These are phyloP conservation scores for Emergomyces orientalis DNA, from an alignment of 2,329 filamentous ascomycete genomes.

Conservation along the genomic window DNA sequence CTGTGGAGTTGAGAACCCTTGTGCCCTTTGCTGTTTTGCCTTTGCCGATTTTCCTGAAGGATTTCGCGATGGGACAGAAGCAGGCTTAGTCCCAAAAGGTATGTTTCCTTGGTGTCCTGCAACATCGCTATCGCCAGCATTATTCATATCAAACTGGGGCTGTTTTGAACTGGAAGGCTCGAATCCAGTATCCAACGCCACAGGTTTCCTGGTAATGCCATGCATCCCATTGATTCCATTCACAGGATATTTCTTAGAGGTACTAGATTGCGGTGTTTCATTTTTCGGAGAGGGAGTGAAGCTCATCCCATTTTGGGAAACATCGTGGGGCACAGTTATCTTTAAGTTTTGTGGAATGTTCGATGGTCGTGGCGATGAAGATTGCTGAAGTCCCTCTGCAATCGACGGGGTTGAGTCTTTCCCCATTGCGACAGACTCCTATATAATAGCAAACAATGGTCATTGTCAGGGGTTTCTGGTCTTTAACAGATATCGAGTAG, in stretches of 20 bases:
- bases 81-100: constrained; percentile 13
- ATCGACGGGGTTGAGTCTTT: background rate
- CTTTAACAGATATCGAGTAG: background rate
- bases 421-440: background rate
- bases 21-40: constrained; percentile 21
- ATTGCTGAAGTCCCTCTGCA: background rate
- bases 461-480: background rate
- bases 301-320: background rate
- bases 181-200: background rate
- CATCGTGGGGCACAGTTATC: background rate
- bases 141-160: background rate
- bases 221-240: background rate
- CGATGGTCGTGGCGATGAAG: background rate
- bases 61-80: constrained; percentile 19
- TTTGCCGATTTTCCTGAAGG: constrained; percentile 21
- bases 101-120: background rate
- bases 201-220: background rate
- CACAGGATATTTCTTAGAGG: background rate
- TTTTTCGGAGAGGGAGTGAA: background rate
- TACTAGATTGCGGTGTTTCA: background rate
- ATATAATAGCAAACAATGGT: background rate
- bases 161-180: background rate
- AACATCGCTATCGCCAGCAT: background rate
- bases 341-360: background rate
- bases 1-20: constrained; percentile 30